A percentile compares a stretch with the other conserved stretches of the same genome.
These are phyloP conservation scores for Oryza glaberrima DNA, from an alignment of 176 grass and related monocot genomes.

Conservation along the genomic window DNA sequence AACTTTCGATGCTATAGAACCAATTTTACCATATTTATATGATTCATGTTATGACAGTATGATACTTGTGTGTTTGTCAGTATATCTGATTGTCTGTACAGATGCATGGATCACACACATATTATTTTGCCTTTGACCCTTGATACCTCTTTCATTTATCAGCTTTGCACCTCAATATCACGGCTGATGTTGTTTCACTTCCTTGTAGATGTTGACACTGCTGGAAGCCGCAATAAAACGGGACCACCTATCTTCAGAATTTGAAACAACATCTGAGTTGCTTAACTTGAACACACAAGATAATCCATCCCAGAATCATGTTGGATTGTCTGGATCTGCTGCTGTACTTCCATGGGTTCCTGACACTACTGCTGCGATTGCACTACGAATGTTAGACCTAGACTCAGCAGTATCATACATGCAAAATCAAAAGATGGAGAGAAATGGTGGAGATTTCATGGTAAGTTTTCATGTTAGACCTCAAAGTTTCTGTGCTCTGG, in stretches of 20 bases:
- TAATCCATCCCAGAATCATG: constrained; percentile 43
- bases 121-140: constrained; percentile 13
- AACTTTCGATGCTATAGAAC: no score
- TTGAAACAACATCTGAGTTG: constrained; percentile 79
- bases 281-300: constrained; percentile 53
- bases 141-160: constrained; percentile 11
- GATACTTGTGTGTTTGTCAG: not conserved
- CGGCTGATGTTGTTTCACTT: constrained; percentile 23
- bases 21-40: not conserved
- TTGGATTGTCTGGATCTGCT: constrained; percentile 51
- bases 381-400: constrained; percentile 85
- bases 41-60: constrained; percentile 26
- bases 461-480: constrained; percentile 53
- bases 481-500: constrained; percentile 9
- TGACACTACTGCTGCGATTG: constrained; percentile 70
- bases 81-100: not conserved
- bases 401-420: constrained; percentile 73
- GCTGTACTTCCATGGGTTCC: constrained; percentile 94
- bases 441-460: constrained; percentile 56
- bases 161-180: not conserved
- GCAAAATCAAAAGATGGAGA: constrained; percentile 76
- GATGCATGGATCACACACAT: constrained; percentile 9
- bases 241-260: constrained; percentile 74
- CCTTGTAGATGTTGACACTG: constrained; percentile 78
- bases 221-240: constrained; percentile 80